phyloP scores from a whole-genome alignment of 495 filamentous ascomycete species.

The Physcia stellaris region DNA sequence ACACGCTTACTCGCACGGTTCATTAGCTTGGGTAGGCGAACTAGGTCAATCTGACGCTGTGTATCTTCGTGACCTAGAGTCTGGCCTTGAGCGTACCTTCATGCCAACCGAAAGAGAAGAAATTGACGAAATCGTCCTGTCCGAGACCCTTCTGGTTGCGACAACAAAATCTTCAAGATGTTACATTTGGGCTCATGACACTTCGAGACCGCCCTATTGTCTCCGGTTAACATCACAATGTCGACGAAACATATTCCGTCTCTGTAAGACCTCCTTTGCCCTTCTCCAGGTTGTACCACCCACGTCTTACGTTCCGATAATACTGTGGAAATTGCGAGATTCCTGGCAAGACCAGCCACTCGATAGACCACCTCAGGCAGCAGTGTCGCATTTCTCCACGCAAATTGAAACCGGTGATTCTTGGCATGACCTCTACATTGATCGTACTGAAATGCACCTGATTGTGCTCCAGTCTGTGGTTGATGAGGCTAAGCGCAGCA shows the following conservation, averaged over 20 bases:
- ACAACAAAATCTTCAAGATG: background rate
- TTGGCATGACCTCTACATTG: too few species aligned
- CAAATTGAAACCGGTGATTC: too few species aligned
- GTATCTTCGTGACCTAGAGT: background rate
- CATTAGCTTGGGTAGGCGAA: constrained; percentile 2
- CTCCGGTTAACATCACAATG: too few species aligned
- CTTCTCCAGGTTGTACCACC: background rate
- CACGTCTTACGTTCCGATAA: background rate
- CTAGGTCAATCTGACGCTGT: too few species aligned
- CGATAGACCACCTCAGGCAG: background rate
- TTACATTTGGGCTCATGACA: background rate
- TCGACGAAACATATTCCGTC: too few species aligned
- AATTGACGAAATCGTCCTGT: background rate
- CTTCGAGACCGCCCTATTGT: background rate
- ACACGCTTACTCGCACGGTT: background rate
- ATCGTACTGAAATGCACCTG: too few species aligned
- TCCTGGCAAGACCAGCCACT: background rate
- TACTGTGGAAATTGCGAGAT: background rate
- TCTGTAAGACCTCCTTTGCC: background rate
- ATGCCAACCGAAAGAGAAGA: background rate
- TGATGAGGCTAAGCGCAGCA: too few species aligned
- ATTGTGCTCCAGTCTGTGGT: too few species aligned
- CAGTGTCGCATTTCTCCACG: background rate
- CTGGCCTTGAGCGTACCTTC: background rate
- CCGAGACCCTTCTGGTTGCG: background rate